phyloP scores from a whole-genome alignment of 495 filamentous ascomycete species.

The Hypoxylon intermedium region DNA sequence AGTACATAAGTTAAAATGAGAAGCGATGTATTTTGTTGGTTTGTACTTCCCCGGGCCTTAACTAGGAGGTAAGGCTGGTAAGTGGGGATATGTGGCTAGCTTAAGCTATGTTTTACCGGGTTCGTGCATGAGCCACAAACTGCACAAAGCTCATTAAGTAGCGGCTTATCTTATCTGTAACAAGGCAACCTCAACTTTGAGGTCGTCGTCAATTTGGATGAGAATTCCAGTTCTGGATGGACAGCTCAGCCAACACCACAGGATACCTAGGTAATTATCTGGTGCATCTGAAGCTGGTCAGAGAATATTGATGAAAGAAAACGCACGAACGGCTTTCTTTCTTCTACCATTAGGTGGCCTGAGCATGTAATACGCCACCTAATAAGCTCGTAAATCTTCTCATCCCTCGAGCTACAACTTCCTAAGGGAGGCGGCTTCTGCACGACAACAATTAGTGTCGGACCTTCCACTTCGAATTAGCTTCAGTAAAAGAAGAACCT shows the following conservation, averaged over 20 bases:
- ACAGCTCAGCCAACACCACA: neutral
- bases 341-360: neutral
- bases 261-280: too few species aligned
- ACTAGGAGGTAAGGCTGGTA: constrained; percentile 1
- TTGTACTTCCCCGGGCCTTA: too few species aligned
- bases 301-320: too few species aligned
- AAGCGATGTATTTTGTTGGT: too few species aligned
- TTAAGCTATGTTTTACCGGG: neutral
- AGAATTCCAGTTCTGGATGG: neutral
- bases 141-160: neutral
- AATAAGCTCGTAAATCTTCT: neutral
- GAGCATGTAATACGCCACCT: neutral
- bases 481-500: neutral
- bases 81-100: constrained; percentile 15
- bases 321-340: neutral
- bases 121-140: constrained; percentile 3
- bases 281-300: too few species aligned
- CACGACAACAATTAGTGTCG: neutral
- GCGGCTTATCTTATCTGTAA: constrained; percentile 13
- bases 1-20: too few species aligned
- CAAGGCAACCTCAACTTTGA: constrained; percentile 4
- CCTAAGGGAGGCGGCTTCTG: neutral
- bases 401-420: neutral
- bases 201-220: neutral
- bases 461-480: neutral